phyloP scores from a whole-genome alignment of 1,284 basidiomycete species.

The Takashimella koratensis region DNA sequence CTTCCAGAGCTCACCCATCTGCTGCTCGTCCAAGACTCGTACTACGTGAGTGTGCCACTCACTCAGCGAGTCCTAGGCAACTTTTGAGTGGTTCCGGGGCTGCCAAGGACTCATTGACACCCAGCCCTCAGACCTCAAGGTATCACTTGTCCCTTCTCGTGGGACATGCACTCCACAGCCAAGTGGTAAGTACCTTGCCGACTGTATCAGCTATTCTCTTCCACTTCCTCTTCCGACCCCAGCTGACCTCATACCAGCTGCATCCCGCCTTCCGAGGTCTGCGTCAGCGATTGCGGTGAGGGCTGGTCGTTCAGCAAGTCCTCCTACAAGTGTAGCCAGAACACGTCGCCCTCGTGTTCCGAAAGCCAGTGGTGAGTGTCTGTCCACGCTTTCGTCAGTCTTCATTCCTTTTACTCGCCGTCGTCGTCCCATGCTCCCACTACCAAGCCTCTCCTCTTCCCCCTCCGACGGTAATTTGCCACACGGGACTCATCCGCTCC shows the following conservation, averaged over 20 bases:
- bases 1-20: slow-evolving; percentile 2
- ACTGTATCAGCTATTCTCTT: not conserved
- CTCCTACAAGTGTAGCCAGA: slow-evolving; percentile 26
- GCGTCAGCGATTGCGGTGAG: slow-evolving; percentile 40
- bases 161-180: not conserved
- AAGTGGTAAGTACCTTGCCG: not conserved
- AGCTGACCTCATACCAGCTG: slow-evolving; percentile 14
- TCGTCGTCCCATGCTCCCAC: not conserved
- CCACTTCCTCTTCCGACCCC: not conserved
- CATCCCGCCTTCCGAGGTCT: slow-evolving; percentile 26
- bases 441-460: not conserved
- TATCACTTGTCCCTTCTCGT: slow-evolving; percentile 1
- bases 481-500: no score
- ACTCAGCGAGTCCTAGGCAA: not conserved
- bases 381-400: no score
- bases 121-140: not conserved
- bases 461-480: no score
- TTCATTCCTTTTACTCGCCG: not conserved
- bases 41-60: not conserved
- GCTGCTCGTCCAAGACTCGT: not conserved
- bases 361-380: slow-evolving; percentile 28
- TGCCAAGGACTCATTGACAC: not conserved
- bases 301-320: slow-evolving; percentile 34
- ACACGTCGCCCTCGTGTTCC: slow-evolving; percentile 17
- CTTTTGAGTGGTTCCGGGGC: not conserved